phyloP scores from a whole-genome alignment of 2,329 filamentous ascomycete genomes.

The Alternaria ventricosa region DNA sequence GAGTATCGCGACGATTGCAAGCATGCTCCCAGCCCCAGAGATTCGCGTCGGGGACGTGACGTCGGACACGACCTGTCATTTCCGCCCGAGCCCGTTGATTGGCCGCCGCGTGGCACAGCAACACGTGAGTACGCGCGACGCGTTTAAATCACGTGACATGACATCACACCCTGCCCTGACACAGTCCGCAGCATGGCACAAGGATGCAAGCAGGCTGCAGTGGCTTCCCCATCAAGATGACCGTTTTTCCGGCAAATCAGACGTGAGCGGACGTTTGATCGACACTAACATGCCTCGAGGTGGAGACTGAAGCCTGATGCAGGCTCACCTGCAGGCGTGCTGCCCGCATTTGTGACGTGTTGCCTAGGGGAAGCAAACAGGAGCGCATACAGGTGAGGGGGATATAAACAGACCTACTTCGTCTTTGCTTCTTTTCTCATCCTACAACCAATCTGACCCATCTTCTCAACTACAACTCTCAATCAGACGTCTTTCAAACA shows the following conservation, averaged over 20 bases:
- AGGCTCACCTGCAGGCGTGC: not conserved
- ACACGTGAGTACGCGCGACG: slow-evolving; percentile 22
- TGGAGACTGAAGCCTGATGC: not conserved
- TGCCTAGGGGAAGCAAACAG: slow-evolving; percentile 17
- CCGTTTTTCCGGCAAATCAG: slow-evolving; percentile 11
- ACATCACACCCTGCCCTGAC: slow-evolving; percentile 21
- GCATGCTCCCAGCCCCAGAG: slow-evolving; percentile 17
- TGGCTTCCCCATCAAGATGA: not conserved
- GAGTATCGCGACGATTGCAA: not conserved
- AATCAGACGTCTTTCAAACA: slow-evolving; percentile 3
- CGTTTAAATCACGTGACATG: slow-evolving; percentile 18
- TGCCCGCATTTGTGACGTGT: slow-evolving; percentile 26
- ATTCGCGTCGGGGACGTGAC: slow-evolving; percentile 20
- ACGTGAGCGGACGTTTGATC: slow-evolving; percentile 10
- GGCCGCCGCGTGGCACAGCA: slow-evolving; percentile 4
- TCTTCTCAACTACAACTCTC: not conserved
- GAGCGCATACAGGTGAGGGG: slow-evolving; percentile 10
- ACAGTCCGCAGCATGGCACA: not conserved
- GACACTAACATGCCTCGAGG: slow-evolving; percentile 6
- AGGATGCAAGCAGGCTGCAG: slow-evolving; percentile 27
- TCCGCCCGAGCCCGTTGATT: slow-evolving; percentile 15
- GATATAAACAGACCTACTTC: slow-evolving; percentile 16
- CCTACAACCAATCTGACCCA: not conserved
- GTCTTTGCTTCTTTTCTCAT: not conserved
- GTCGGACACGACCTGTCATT: slow-evolving; percentile 12